Percentiles rank a stretch among this genome's conserved stretches.
Evolutionary conservation across 352 stramenopile genomes (phyloP).

Genomic region (Phytophthora lateralis): DNA sequence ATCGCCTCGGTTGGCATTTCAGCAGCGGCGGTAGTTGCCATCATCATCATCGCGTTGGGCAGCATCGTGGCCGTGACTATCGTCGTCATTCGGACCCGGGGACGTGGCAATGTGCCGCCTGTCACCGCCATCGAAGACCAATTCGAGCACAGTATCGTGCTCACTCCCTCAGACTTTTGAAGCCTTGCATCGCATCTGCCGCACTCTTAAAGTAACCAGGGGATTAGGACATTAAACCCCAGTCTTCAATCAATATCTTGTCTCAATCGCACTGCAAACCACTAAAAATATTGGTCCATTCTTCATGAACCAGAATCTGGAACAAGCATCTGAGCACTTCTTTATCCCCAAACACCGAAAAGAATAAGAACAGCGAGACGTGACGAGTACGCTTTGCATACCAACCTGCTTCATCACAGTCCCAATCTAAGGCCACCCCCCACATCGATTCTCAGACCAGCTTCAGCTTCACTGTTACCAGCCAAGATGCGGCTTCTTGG

Average conservation of each 20-base stretch:
- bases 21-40: conserved; percentile 21
- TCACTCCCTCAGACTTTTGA: conserved; percentile 32
- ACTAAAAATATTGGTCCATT: conserved; percentile 17
- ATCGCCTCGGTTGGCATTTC: conserved; percentile 19
- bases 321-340: not conserved
- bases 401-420: not conserved
- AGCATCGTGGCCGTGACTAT: conserved; percentile 25
- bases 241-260: conserved; percentile 1
- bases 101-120: conserved; percentile 1
- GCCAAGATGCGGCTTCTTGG: conserved; percentile 13
- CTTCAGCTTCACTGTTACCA: not conserved
- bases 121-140: conserved; percentile 3
- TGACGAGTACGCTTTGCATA: not conserved
- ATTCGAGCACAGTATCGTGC: conserved; percentile 27
- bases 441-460: conserved; percentile 1
- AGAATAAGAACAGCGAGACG: conserved; percentile 28
- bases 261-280: not conserved
- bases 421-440: not conserved
- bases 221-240: not conserved
- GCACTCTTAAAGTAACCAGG: too few relatives aligned
- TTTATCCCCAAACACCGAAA: conserved; percentile 1
- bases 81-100: conserved; percentile 13
- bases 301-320: conserved; percentile 19
- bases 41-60: conserved; percentile 27
- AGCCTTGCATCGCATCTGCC: not conserved